phyloP scores from a whole-genome alignment of 768 basidiomycete genomes.

The Naganishia vishniacii region DNA sequence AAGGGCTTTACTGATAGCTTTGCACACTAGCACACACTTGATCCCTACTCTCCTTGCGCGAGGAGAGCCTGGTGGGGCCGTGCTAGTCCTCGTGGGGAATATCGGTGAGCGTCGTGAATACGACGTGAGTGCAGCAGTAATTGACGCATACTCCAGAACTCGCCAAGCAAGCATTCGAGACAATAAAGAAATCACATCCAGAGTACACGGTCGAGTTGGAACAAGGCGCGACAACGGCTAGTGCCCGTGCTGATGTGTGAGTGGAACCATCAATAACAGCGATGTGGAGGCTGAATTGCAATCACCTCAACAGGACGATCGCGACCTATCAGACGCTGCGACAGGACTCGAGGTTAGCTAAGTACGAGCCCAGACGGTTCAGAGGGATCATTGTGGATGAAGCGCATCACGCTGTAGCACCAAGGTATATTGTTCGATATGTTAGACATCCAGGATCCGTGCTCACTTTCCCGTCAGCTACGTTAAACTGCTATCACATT shows the following conservation, averaged over 20 bases:
- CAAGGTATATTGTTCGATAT: conserved; percentile 59
- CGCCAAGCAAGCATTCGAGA: conserved; percentile 74
- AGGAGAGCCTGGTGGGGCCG: conserved; percentile 53
- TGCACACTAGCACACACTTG: conserved; percentile 21
- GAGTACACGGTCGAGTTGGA: conserved; percentile 82
- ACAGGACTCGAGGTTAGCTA: conserved; percentile 60
- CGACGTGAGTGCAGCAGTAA: neutral
- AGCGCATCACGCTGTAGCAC: conserved; percentile 90
- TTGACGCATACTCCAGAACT: conserved; percentile 54
- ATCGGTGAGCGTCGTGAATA: conserved; percentile 42
- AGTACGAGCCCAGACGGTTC: conserved; percentile 64
- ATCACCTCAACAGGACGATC: conserved; percentile 36
- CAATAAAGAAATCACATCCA: conserved; percentile 63
- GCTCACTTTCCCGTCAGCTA: conserved; percentile 56
- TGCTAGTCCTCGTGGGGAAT: conserved; percentile 81
- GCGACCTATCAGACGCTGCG: conserved; percentile 60
- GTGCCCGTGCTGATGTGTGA: conserved; percentile 78
- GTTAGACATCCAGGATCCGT: conserved; percentile 22
- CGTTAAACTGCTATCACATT: conserved; percentile 74
- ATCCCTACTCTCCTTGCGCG: conserved; percentile 14
- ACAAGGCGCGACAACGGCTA: conserved; percentile 70
- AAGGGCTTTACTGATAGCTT: neutral
- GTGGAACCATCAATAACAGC: conserved; percentile 35
- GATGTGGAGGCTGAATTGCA: neutral
- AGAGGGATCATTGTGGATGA: conserved; percentile 84